These are phyloP conservation scores for Microcera coccophila DNA, from an alignment of 2,329 filamentous ascomycete genomes.

Conservation along the genomic window DNA sequence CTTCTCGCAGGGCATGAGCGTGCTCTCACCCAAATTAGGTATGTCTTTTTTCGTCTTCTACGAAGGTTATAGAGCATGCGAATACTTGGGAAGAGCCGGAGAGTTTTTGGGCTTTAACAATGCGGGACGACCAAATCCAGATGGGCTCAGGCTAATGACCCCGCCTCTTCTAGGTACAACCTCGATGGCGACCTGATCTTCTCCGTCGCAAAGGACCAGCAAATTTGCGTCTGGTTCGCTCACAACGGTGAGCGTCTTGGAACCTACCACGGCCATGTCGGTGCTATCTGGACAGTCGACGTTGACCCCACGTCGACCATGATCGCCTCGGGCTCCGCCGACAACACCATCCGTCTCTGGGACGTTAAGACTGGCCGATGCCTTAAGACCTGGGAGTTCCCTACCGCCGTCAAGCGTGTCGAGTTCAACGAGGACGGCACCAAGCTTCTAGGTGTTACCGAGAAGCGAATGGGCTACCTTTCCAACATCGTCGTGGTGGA, in stretches of 20 bases:
- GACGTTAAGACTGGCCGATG: slow-evolving; percentile 88
- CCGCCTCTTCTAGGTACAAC: slow-evolving; percentile 61
- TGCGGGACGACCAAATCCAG: not conserved
- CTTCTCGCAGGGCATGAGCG: slow-evolving; percentile 94
- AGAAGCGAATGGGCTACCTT: slow-evolving; percentile 96
- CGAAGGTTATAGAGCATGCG: too few relatives aligned
- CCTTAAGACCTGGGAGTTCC: slow-evolving; percentile 97
- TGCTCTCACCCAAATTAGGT: slow-evolving; percentile 92
- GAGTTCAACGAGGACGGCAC: slow-evolving; percentile 95
- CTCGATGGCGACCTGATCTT: slow-evolving; percentile 95
- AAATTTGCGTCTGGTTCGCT: slow-evolving; percentile 94
- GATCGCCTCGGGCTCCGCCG: slow-evolving; percentile 90
- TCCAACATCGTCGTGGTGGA: slow-evolving; percentile 92
- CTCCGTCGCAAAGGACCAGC: slow-evolving; percentile 92
- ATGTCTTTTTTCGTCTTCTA: slow-evolving; percentile 32
- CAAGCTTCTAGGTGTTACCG: slow-evolving; percentile 87
- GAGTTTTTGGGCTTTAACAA: too few relatives aligned
- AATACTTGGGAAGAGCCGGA: too few relatives aligned
- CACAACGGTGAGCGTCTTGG: slow-evolving; percentile 97
- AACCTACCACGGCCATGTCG: slow-evolving; percentile 94
- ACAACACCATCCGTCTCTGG: slow-evolving; percentile 98
- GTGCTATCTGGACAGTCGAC: slow-evolving; percentile 98
- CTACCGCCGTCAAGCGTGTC: slow-evolving; percentile 93
- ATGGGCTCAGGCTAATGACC: slow-evolving; percentile 12
- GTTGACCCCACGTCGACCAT: slow-evolving; percentile 88